phyloP scores from a whole-genome alignment of 2,329 filamentous ascomycete genomes.

The Penicillium nordicum region DNA sequence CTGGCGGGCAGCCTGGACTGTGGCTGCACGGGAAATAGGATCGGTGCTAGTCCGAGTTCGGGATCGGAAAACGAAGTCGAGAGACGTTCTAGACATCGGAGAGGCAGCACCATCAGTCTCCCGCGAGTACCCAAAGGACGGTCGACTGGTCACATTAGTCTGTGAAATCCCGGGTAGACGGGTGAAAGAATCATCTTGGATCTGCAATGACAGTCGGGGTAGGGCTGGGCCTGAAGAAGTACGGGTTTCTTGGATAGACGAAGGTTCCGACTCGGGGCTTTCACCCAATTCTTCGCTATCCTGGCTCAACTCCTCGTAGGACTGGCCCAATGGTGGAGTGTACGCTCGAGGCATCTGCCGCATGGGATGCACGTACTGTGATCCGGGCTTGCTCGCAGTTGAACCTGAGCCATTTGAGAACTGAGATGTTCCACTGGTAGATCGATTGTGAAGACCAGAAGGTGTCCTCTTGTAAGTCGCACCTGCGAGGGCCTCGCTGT shows the following conservation, averaged over 20 bases:
- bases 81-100: constrained; percentile 53
- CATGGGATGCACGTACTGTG: constrained; percentile 55
- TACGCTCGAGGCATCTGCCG: constrained; percentile 54
- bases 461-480: constrained; percentile 39
- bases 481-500: constrained; percentile 40
- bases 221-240: constrained; percentile 30
- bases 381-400: constrained; percentile 48
- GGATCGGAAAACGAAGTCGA: constrained; percentile 55
- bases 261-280: constrained; percentile 45
- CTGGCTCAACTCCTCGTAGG: constrained; percentile 49
- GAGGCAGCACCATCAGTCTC: constrained; percentile 53
- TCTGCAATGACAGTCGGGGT: constrained; percentile 34
- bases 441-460: constrained; percentile 48
- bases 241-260: constrained; percentile 22
- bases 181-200: constrained; percentile 43
- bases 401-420: constrained; percentile 48
- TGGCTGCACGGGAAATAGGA: constrained; percentile 53
- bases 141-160: constrained; percentile 50
- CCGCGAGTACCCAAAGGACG: constrained; percentile 48
- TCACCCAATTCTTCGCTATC: constrained; percentile 45
- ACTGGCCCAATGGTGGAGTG: constrained; percentile 51
- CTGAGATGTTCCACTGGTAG: constrained; percentile 55
- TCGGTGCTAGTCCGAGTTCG: constrained; percentile 51
- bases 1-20: constrained; percentile 54
- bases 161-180: constrained; percentile 51